Conservation (phyloP, 2,329 filamentous ascomycete species). For the Ophiobolus disseminans region DNA sequence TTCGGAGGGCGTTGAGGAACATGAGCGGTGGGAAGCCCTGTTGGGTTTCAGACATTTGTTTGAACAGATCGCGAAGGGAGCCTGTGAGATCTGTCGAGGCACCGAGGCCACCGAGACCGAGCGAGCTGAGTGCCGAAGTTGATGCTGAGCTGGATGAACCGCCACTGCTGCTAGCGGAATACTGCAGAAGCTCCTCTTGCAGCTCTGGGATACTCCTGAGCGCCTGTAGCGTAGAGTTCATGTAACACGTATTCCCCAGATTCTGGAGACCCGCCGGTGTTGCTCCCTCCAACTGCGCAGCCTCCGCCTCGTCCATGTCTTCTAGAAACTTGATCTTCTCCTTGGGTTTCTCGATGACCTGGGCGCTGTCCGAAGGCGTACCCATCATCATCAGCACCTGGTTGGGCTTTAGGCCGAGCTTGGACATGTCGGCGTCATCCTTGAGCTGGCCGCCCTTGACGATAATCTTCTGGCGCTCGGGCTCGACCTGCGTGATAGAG, state of each 20-base stretch:
- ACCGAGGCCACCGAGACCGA: constrained; percentile 65
- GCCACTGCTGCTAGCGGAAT: constrained; percentile 52
- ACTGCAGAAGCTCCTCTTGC: constrained; percentile 76
- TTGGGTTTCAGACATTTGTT: constrained; percentile 87
- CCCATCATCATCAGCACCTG: constrained; percentile 97
- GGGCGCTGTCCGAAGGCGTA: constrained; percentile 72
- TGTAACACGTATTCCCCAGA: constrained; percentile 96
- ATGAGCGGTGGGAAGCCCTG: constrained; percentile 81
- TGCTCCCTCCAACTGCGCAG: constrained; percentile 80
- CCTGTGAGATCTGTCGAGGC: constrained; percentile 74
- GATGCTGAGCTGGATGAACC: constrained; percentile 42
- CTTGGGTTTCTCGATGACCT: constrained; percentile 72
- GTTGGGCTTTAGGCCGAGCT: constrained; percentile 82
- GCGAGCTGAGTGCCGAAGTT: constrained; percentile 51
- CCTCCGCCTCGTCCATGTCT: constrained; percentile 96
- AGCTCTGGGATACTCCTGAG: constrained; percentile 89
- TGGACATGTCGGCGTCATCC: constrained; percentile 87
- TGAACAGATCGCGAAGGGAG: constrained; percentile 83
- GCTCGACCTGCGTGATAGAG: constrained; percentile 94
- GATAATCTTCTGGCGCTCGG: constrained; percentile 93
- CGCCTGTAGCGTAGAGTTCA: constrained; percentile 96
- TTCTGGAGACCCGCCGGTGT: constrained; percentile 89
- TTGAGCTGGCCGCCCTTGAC: constrained; percentile 95
- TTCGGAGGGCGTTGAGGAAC: constrained; percentile 82
- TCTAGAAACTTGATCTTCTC: constrained; percentile 88